phyloP scores from a whole-genome alignment of 495 filamentous ascomycete genomes.

The Hypoxylon fuscum region DNA sequence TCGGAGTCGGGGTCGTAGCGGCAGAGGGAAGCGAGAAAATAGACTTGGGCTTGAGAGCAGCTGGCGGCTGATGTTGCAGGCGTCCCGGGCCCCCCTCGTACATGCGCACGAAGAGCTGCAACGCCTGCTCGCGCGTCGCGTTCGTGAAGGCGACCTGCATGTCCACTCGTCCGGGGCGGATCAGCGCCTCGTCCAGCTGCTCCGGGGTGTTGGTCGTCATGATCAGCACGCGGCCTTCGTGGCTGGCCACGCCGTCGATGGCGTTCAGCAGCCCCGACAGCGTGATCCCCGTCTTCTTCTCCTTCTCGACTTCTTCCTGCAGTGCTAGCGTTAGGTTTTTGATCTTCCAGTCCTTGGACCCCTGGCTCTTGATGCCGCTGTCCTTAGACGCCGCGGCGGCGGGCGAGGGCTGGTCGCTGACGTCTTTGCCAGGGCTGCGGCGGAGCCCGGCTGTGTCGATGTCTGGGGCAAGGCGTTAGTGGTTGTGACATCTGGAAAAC shows the following conservation, averaged over 20 bases:
- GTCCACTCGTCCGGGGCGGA: constrained; percentile 80
- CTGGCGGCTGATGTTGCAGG: too few species aligned
- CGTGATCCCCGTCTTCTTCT: constrained; percentile 63
- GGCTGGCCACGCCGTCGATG: constrained; percentile 83
- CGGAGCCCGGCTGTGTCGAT: constrained; percentile 74
- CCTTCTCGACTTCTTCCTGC: constrained; percentile 40
- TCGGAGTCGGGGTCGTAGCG: not conserved
- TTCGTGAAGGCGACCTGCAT: constrained; percentile 75
- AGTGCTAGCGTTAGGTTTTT: constrained; percentile 48
- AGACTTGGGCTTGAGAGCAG: too few species aligned
- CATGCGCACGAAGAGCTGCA: constrained; percentile 76
- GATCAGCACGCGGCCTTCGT: constrained; percentile 82
- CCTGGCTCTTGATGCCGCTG: not conserved
- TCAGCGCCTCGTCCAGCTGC: constrained; percentile 75
- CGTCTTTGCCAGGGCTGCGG: constrained; percentile 46
- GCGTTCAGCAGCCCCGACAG: constrained; percentile 83
- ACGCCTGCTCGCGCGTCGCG: constrained; percentile 67
- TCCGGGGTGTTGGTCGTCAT: constrained; percentile 88
- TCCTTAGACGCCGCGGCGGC: not conserved
- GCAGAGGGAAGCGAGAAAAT: not conserved
- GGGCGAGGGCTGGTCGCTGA: constrained; percentile 6
- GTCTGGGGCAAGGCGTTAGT: constrained; percentile 48
- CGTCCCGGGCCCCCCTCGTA: constrained; percentile 60
- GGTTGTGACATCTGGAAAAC: not conserved
- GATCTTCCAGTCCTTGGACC: constrained; percentile 43